Evolutionary conservation across 2,329 filamentous ascomycete genomes (phyloP).

Genomic region (Aspergillus novoparasiticus): DNA sequence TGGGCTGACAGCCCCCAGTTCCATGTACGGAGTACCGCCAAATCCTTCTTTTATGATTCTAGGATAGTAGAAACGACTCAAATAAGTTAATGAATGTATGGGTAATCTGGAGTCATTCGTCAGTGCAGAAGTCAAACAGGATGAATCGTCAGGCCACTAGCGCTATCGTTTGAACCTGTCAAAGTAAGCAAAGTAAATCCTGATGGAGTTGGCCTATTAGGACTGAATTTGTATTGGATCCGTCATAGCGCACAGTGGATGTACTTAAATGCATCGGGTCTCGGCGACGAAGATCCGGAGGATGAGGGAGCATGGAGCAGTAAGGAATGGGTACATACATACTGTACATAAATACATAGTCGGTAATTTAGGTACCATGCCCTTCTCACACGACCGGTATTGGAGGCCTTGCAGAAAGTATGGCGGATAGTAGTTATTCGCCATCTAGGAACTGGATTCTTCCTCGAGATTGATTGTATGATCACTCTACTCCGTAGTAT

Average conservation of each 20-base stretch:
- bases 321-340: background rate
- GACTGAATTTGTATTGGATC: slow-evolving; percentile 5
- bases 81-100: background rate
- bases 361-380: background rate
- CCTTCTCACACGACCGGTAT: background rate
- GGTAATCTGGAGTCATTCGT: background rate
- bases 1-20: background rate
- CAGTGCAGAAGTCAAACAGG: background rate
- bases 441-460: background rate
- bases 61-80: background rate
- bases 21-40: too few relatives aligned
- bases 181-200: slow-evolving; percentile 4
- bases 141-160: slow-evolving; percentile 8
- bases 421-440: background rate
- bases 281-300: slow-evolving; percentile 13
- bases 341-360: background rate
- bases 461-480: background rate
- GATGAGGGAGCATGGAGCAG: slow-evolving; percentile 5
- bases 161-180: slow-evolving; percentile 7
- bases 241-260: slow-evolving; percentile 7
- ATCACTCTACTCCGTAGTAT: background rate
- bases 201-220: background rate
- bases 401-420: background rate
- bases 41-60: background rate
- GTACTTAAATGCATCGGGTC: slow-evolving; percentile 10